Conservation (phyloP, 1,139 yeast species). For the Saccharomyces uvarum region DNA sequence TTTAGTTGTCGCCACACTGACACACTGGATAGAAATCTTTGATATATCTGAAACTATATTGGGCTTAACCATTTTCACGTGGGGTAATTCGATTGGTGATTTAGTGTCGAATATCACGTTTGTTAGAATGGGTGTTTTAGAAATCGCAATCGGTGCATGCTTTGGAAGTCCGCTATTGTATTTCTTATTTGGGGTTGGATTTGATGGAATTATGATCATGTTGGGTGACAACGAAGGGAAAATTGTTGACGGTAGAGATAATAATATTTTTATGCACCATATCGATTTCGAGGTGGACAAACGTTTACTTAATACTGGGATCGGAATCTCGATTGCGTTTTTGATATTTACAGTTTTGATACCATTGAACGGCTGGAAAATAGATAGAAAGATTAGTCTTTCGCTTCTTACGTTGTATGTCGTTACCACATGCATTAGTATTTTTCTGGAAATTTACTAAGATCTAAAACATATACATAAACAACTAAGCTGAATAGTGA, state of each 20-base stretch:
- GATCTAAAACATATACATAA: not conserved
- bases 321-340: constrained; percentile 49
- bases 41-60: constrained; percentile 69
- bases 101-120: constrained; percentile 77
- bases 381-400: constrained; percentile 51
- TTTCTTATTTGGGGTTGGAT: constrained; percentile 54
- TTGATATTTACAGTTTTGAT: constrained; percentile 46
- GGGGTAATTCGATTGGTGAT: constrained; percentile 89
- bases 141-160: constrained; percentile 91
- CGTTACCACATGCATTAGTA: constrained; percentile 11
- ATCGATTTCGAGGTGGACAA: constrained; percentile 38
- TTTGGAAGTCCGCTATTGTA: constrained; percentile 84
- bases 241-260: not conserved
- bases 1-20: constrained; percentile 62
- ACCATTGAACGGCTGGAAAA: constrained; percentile 58
- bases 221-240: constrained; percentile 6
- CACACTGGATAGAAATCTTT: constrained; percentile 53
- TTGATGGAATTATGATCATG: constrained; percentile 54
- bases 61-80: constrained; percentile 79
- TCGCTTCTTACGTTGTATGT: constrained; percentile 19
- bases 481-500: not conserved
- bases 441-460: constrained; percentile 8
- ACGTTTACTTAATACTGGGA: constrained; percentile 44
- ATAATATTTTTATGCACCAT: constrained; percentile 5
- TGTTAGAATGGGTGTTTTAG: constrained; percentile 78